These are phyloP conservation scores for Diddensiella santjacobensis DNA, from an alignment of 805 yeast species.

Conservation along the genomic window DNA sequence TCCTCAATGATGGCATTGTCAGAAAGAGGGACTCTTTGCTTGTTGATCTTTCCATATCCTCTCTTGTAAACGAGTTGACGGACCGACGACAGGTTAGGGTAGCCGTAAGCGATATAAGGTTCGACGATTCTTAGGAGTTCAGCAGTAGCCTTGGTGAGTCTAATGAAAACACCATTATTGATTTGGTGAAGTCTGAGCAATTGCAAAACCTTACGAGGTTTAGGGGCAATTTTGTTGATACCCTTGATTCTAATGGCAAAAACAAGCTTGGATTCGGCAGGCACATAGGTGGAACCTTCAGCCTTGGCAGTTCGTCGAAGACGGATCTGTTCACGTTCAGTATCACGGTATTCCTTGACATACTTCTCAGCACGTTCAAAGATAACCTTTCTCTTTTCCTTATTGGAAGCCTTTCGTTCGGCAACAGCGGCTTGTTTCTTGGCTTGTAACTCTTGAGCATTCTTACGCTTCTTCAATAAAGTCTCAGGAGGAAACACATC, in stretches of 20 bases:
- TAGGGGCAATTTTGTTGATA: conserved; percentile 97
- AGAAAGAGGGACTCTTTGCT: conserved; percentile 68
- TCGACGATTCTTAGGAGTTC: conserved; percentile 75
- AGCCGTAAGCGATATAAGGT: conserved; percentile 80
- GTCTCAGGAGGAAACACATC: conserved; percentile 49
- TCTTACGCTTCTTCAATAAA: conserved; percentile 56
- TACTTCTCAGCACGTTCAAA: conserved; percentile 95
- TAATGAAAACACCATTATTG: conserved; percentile 76
- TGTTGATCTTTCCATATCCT: conserved; percentile 79
- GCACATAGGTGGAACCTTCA: conserved; percentile 87
- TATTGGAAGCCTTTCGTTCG: conserved; percentile 33
- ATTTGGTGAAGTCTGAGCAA: conserved; percentile 73
- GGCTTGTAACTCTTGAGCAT: conserved; percentile 53
- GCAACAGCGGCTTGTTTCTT: conserved; percentile 50
- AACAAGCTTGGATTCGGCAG: conserved; percentile 91
- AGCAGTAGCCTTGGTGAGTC: conserved; percentile 74
- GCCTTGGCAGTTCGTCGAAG: conserved; percentile 95
- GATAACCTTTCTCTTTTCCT: conserved; percentile 47
- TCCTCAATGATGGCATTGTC: conserved; percentile 74
- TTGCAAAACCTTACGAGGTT: conserved; percentile 93
- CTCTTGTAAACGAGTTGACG: conserved; percentile 78
- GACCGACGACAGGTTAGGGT: conserved; percentile 71
- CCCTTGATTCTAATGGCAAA: conserved; percentile 99
- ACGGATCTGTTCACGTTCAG: conserved; percentile 76
- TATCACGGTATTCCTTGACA: conserved; percentile 89